These are phyloP conservation scores for Leucocoprinus birnbaumii DNA, from an alignment of 768 basidiomycete genomes.

Conservation along the genomic window DNA sequence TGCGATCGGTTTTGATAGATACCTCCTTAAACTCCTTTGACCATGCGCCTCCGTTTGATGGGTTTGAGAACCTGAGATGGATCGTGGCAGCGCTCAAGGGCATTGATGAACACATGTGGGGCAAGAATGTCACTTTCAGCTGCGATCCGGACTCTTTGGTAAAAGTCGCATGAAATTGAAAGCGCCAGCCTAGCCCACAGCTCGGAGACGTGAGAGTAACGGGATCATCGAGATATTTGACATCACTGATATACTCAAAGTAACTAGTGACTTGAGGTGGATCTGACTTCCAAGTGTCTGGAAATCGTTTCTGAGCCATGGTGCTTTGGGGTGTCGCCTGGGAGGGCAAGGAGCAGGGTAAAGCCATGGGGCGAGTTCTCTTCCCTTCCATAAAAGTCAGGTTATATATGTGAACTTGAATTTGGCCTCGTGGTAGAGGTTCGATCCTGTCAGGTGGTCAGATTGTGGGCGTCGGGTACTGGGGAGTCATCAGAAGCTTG, in stretches of 20 bases:
- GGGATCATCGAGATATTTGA: not conserved
- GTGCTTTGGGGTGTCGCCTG: too few relatives aligned
- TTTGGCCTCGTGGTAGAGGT: too few relatives aligned
- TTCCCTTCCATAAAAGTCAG: too few relatives aligned
- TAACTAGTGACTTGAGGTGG: conserved; percentile 6
- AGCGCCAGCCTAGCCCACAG: conserved; percentile 10
- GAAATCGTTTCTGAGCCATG: too few relatives aligned
- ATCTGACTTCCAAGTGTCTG: not conserved
- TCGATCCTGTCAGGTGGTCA: too few relatives aligned
- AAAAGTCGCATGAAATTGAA: not conserved
- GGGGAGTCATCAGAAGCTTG: too few relatives aligned
- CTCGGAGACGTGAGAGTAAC: not conserved
- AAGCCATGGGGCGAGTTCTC: too few relatives aligned
- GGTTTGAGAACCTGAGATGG: not conserved
- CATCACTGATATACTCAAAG: not conserved
- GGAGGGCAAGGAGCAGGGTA: too few relatives aligned
- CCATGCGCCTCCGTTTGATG: not conserved
- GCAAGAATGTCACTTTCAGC: not conserved
- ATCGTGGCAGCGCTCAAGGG: not conserved
- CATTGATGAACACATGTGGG: conserved; percentile 1
- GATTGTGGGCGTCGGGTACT: too few relatives aligned
- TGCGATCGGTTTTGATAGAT: not conserved
- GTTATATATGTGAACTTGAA: too few relatives aligned
- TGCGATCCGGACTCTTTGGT: not conserved
- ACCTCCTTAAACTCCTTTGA: not conserved